A percentile compares a stretch with the other conserved stretches of the same genome.
Evolutionary conservation across 768 basidiomycete genomes (phyloP).

Genomic region (Xanthoconium purpureum): DNA sequence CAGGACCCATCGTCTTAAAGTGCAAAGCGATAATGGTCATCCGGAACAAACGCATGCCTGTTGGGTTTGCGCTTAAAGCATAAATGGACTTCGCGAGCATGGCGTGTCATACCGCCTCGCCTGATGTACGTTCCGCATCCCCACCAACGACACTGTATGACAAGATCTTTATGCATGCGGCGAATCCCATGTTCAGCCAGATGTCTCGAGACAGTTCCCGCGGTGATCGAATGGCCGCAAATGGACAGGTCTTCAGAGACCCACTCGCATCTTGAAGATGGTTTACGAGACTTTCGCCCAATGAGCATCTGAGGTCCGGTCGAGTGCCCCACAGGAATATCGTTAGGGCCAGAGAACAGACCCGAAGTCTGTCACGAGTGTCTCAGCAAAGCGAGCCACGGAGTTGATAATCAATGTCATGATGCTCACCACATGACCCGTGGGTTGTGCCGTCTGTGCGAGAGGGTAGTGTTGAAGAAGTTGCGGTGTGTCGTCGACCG

Average conservation of each 20-base stretch:
- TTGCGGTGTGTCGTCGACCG: background rate
- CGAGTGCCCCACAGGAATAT: too few relatives aligned
- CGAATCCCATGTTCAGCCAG: conserved; percentile 13
- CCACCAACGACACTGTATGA: conserved; percentile 7
- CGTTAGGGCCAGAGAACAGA: background rate
- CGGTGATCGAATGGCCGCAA: conserved; percentile 4
- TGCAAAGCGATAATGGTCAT: background rate
- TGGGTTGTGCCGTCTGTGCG: background rate
- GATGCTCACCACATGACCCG: conserved; percentile 12
- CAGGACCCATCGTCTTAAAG: background rate
- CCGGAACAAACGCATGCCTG: background rate
- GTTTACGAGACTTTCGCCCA: background rate
- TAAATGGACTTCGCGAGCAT: conserved; percentile 17
- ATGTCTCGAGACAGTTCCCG: background rate
- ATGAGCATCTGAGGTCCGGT: background rate
- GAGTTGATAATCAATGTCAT: background rate
- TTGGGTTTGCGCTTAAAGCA: conserved; percentile 7
- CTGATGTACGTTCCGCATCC: background rate
- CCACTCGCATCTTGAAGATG: conserved; percentile 1
- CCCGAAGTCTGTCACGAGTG: background rate
- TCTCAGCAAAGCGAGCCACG: background rate
- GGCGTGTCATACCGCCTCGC: conserved; percentile 6
- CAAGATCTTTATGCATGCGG: background rate
- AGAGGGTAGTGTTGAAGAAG: background rate
- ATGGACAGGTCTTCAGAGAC: background rate